Evolutionary conservation across 208 protist species (phyloP), one percentile per base, ranked within the genome.

Genomic region (Trypanosoma brucei): DNA sequence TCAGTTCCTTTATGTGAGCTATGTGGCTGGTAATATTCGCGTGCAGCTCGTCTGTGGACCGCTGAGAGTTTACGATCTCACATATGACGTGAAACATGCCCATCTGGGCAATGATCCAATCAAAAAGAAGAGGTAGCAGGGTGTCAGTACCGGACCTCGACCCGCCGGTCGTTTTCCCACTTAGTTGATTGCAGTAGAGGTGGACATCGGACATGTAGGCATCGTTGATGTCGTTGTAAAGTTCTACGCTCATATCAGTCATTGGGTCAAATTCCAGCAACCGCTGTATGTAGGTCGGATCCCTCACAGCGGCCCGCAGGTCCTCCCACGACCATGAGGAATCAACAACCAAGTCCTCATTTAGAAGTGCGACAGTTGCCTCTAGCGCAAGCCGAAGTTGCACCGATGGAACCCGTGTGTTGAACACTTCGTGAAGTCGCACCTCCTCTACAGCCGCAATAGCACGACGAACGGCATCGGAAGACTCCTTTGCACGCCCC

Each of bases 71-170:
- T 39, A 70, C 64, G 14, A 80, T 64, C 13, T 70, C 50, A 22
- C 67, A 60, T 44, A 68, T 83, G 11, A 75, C 68, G 3, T 59
- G 50, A 45, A 85, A 83, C 7, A 64, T 61, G 7, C 64, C 49
- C 36, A 84, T 42, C 42, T 88, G 82, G 2, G 78, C 69, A 35
- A 79, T 59, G 44, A 79, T 46, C 82, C 82, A 88, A 31, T 79
- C 68, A 31, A 59, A 72, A 13, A 84, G 59, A 22, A 71, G 51
- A 4, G 60, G 51, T 13, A 81, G 36, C 1, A 75, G 14, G 14
- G 66, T 49, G 31, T 37, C 54, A 33, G 45, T 8, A 44, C 45
- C 46, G 11, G 62, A 38, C 5, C 38, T 44, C 9, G 58, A n/a
- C 46, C 62, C 61, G 4, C 22, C 59, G 4, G 13, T 39, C 14